Base-by-base conservation (phyloP, 2,329 filamentous ascomycete genomes). In the Epichloe coenophiala region DNA sequence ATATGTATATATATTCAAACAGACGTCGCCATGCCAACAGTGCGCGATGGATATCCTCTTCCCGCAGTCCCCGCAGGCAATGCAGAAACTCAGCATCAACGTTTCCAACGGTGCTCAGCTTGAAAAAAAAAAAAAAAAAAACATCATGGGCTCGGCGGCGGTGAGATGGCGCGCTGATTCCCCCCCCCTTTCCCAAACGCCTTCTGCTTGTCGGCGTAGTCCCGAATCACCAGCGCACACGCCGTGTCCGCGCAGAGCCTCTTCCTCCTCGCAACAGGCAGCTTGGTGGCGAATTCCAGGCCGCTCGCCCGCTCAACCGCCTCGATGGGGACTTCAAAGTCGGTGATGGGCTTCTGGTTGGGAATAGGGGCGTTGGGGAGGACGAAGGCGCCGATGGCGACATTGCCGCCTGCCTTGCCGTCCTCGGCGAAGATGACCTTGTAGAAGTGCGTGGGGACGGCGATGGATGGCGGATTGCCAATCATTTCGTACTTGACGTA, bases 351-450 rank as follows among this genome's bases (percentile, higher is more conserved):
- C 72, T 93, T 96, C 54, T 81, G 76, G 67, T 95, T 98, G 38
- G 85, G 74, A 59, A 98, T 98, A 17, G 71, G 75, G 2, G 88
- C 89, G 66, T 98, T 98, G 15, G 93, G 93, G 60, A 98, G 75
- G 49, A 98, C 91, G 62, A 98, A 98, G 7, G 93, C 93, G 44
- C 88, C 93, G 37, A 98, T 72, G 35, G 89, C 88, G 36, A 98
- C 93, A 56, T 84, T 84, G 17, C 87, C 86, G 27, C 75, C 75
- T 9, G 63, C 68, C 1, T 68, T 71, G 3, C 85, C 86, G 61
- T 95, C 88, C 70, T 98, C 93, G 27, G 88, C 93, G 62, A 93
- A 95, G 59, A 98, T 93, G 62, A 98, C 88, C 74, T 98, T 98
- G 78, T 95, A 98, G 71, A 98, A 98, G 68, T 98, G 93, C 21